These are phyloP conservation scores for Beauveria brongniartii DNA, from an alignment of 2,329 filamentous ascomycete species.

Conservation along the genomic window DNA sequence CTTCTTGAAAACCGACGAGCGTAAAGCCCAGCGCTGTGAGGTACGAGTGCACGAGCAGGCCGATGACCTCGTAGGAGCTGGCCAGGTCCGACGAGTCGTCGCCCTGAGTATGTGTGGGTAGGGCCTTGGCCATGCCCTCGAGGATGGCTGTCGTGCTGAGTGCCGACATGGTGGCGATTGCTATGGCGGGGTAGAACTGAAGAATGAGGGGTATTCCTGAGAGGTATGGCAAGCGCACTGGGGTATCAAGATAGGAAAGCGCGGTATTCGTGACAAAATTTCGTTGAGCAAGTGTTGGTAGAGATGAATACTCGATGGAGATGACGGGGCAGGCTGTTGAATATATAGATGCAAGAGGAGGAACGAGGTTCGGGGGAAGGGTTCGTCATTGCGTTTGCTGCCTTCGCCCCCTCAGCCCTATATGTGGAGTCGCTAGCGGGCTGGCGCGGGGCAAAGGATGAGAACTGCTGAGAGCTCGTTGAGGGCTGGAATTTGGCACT, in stretches of 20 bases:
- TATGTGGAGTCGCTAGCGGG: slow-evolving; percentile 10
- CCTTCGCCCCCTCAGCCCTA: slow-evolving; percentile 15
- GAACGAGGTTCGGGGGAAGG: neutral
- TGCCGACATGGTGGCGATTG: slow-evolving; percentile 13
- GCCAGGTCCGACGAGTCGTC: slow-evolving; percentile 56
- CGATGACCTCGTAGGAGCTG: slow-evolving; percentile 72
- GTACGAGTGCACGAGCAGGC: slow-evolving; percentile 75
- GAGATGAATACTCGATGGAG: neutral
- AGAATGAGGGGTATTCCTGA: neutral
- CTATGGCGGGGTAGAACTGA: neutral
- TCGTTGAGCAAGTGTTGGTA: neutral
- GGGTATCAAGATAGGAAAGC: neutral
- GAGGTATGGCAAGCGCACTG: too few species aligned
- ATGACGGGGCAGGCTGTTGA: neutral
- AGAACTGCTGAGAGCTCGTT: too few species aligned
- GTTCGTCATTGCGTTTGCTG: slow-evolving; percentile 6
- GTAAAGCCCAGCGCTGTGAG: slow-evolving; percentile 75
- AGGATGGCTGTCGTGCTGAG: slow-evolving; percentile 34
- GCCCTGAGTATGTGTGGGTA: slow-evolving; percentile 44
- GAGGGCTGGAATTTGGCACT: too few species aligned
- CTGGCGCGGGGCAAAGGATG: neutral
- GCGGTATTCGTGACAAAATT: neutral
- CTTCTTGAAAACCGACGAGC: slow-evolving; percentile 76
- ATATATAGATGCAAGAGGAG: neutral
- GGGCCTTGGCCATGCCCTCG: slow-evolving; percentile 49